A percentile compares a stretch with the other conserved stretches of the same genome.
Evolutionary conservation across 148 eudicot species (phyloP).

Genomic region (Nepenthes gracilis): DNA sequence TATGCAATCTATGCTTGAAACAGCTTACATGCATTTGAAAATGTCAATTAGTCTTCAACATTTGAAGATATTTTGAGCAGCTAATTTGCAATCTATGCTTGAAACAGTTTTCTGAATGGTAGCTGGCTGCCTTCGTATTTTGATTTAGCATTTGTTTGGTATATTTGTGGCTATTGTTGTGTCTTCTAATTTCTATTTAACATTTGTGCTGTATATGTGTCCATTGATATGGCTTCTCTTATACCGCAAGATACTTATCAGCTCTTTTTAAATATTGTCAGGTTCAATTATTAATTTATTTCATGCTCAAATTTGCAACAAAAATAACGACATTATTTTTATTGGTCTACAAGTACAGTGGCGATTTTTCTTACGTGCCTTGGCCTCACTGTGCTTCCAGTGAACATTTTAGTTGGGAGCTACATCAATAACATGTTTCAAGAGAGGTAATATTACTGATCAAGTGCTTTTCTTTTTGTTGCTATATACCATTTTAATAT

Average conservation of each 20-base stretch:
- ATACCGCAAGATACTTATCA: neutral
- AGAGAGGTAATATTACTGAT: conserved; percentile 82
- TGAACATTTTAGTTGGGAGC: conserved; percentile 71
- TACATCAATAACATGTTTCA: conserved; percentile 86
- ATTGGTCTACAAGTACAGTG: conserved; percentile 66
- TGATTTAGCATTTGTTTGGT: too few relatives aligned
- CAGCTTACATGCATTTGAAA: too few relatives aligned
- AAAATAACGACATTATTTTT: conserved; percentile 69
- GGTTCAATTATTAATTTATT: conserved; percentile 42
- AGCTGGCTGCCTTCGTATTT: too few relatives aligned
- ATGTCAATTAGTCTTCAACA: too few relatives aligned
- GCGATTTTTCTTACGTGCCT: conserved; percentile 71
- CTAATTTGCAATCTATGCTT: too few relatives aligned
- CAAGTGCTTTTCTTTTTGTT: too few relatives aligned
- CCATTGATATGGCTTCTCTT: neutral
- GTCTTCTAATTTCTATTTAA: too few relatives aligned
- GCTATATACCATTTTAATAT: too few relatives aligned
- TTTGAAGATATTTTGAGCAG: too few relatives aligned
- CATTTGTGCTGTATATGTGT: neutral
- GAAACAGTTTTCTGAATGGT: too few relatives aligned
- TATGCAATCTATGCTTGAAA: too few relatives aligned
- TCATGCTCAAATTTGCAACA: conserved; percentile 67
- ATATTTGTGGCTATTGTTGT: too few relatives aligned
- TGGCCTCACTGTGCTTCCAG: conserved; percentile 80
- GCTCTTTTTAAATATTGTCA: conserved; percentile 7